These are phyloP conservation scores for Aspergillus latus DNA, from an alignment of 2,329 filamentous ascomycete genomes.

Conservation along the genomic window DNA sequence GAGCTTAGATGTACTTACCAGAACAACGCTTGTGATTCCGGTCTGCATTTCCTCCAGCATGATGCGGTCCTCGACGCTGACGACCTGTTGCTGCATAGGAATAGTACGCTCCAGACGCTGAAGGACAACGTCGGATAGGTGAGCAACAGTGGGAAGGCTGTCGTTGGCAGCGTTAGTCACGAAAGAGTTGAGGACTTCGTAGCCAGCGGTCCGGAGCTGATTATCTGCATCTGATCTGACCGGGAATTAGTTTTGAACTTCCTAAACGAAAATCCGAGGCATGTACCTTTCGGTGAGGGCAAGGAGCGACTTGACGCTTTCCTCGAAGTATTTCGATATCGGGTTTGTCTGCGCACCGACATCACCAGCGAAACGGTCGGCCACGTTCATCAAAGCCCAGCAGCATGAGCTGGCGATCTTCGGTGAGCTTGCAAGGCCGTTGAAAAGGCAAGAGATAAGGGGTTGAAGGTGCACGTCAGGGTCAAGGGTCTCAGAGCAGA, in stretches of 20 bases:
- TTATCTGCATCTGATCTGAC: conserved; percentile 71
- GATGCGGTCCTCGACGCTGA: conserved; percentile 94
- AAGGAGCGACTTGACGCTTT: conserved; percentile 82
- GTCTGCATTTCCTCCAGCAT: conserved; percentile 98
- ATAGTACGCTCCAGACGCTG: conserved; percentile 89
- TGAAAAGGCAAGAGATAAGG: conserved; percentile 85
- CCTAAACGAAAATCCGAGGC: not conserved
- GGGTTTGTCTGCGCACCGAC: conserved; percentile 75
- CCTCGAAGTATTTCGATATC: conserved; percentile 87
- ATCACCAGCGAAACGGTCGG: conserved; percentile 90
- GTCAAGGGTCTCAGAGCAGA: conserved; percentile 88
- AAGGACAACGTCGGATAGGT: conserved; percentile 82
- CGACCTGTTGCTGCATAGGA: conserved; percentile 85
- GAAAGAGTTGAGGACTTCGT: conserved; percentile 94
- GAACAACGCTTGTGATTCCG: conserved; percentile 84
- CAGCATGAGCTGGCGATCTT: conserved; percentile 99
- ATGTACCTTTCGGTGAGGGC: conserved; percentile 72
- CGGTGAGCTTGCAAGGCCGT: conserved; percentile 81
- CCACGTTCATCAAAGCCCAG: conserved; percentile 98
- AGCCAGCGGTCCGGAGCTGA: conserved; percentile 87
- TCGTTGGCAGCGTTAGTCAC: conserved; percentile 87
- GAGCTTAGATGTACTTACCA: conserved; percentile 45
- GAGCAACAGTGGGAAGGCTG: conserved; percentile 75
- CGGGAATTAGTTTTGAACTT: conserved; percentile 15
- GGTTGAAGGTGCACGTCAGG: conserved; percentile 76